Base-by-base conservation (phyloP, 1,284 basidiomycete genomes). In the Wallemia hederae region DNA sequence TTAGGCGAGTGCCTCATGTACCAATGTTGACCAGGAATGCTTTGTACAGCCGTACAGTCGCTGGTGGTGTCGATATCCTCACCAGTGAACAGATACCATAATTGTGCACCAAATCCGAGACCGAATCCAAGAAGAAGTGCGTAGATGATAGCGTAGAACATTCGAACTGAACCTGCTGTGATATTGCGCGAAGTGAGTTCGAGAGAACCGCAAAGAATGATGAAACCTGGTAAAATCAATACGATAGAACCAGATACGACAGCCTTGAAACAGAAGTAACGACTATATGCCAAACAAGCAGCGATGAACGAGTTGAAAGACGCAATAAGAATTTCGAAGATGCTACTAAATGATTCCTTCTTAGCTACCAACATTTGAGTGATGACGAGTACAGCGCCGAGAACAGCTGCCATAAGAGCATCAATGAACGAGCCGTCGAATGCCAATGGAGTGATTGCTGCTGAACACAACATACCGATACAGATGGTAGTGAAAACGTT, bases 91-190 rank as follows among this genome's bases (percentile, higher is more conserved):
- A 58, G 24, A 24, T 27, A 58, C 56, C 56, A 58, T 2, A 58
- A 27, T 28, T 58, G 9, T 11, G 25, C 24, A 28, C 56, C 64
- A 39, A 27, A 64, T 1, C 83, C 79, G 22, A 88, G 77, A 3
- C 86, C 85, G 67, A 89, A 89, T 0, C 84, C 84, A 22, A 87
- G 66, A 89, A 88, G 88, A n/a, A 89, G 74, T 0, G 85, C 86
- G 67, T 88, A 89, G 60, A 89, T 88, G 63, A 89, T 75, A 22
- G 85, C 83, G 65, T 86, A 89, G 24, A 88, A 83, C 83, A 89
- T 85, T 69, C 85, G 84, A 62, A 89, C 85, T 62, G 82, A 85
- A 25, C 86, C 86, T 59, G 82, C 82, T 1, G 89, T 78, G 59
- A 88, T 84, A 66, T 88, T 88, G 70, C 85, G 87, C 0, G 85